Evolutionary conservation across 345 rosid species (phyloP).

Genomic region (Populus simonii): DNA sequence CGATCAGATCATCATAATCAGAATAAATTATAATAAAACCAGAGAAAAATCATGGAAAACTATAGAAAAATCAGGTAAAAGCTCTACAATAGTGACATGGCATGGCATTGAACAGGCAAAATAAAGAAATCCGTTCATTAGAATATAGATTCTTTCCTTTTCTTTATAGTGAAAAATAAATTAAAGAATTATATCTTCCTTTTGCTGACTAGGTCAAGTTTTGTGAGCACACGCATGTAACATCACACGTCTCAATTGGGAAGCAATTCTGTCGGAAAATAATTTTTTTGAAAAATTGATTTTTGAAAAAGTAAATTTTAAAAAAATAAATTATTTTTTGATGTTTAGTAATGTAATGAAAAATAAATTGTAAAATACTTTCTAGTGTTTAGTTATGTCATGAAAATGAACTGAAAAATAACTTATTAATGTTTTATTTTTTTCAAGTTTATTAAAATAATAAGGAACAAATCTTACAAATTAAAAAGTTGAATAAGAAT

Average conservation of each 20-base stretch:
- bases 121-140: neutral
- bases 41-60: neutral
- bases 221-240: neutral
- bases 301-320: too few relatives aligned
- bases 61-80: neutral
- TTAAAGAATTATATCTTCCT: neutral
- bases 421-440: too few relatives aligned
- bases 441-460: too few relatives aligned
- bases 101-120: neutral
- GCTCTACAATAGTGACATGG: neutral
- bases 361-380: too few relatives aligned
- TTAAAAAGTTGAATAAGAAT: too few relatives aligned
- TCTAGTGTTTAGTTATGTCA: too few relatives aligned
- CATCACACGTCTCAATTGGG: neutral
- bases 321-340: too few relatives aligned
- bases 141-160: neutral
- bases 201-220: conserved; percentile 1
- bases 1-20: neutral
- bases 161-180: neutral
- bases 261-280: neutral
- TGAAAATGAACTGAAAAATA: too few relatives aligned
- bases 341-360: too few relatives aligned
- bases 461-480: too few relatives aligned
- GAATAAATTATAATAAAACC: too few relatives aligned
- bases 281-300: too few relatives aligned